phyloP scores from a whole-genome alignment of 352 stramenopile species.

The Saprolegnia parasitica region DNA sequence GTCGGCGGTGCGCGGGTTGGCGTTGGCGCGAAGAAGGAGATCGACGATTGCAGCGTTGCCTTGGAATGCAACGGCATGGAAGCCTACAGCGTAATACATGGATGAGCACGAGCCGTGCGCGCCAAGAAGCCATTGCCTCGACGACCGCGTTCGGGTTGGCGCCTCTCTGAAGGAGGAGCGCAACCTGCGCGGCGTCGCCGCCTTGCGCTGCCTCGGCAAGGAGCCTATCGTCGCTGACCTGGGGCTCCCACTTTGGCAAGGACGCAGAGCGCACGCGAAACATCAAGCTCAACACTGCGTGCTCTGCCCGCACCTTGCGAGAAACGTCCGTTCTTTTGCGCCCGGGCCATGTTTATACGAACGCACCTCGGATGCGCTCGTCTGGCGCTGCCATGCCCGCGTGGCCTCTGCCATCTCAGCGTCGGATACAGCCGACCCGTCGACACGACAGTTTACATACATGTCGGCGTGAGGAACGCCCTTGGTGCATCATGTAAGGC shows the following conservation, averaged over 20 bases:
- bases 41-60: not conserved
- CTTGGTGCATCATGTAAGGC: too few relatives aligned
- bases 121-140: not conserved
- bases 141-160: conserved; percentile 4
- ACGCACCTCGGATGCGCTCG: not conserved
- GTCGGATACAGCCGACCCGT: too few relatives aligned
- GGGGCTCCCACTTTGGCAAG: not conserved
- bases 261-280: not conserved
- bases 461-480: too few relatives aligned
- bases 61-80: not conserved
- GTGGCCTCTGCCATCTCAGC: too few relatives aligned
- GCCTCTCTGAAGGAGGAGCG: not conserved
- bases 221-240: not conserved
- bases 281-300: not conserved
- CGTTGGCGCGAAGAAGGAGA: not conserved
- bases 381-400: not conserved
- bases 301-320: not conserved
- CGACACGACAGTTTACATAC: too few relatives aligned
- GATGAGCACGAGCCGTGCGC: not conserved
- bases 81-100: not conserved
- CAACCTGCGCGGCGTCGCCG: not conserved
- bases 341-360: conserved; percentile 3
- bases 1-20: not conserved
- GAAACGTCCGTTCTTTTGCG: not conserved
- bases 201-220: not conserved